These are phyloP conservation scores for Flaveria floridana DNA, from an alignment of 140 eudicot genomes.

Conservation along the genomic window DNA sequence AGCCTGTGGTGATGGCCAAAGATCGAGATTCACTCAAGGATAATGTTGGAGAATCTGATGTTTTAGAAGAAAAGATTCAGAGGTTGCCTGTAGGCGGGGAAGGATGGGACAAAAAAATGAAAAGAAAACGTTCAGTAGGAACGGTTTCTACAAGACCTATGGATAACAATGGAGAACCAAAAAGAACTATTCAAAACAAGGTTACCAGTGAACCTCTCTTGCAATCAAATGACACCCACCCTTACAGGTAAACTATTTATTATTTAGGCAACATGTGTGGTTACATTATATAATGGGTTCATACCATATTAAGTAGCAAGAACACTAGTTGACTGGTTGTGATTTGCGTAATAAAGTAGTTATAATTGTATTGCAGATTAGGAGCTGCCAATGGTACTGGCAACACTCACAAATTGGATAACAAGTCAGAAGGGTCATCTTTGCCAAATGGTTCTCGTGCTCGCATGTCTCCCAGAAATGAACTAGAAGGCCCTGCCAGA, in stretches of 20 bases:
- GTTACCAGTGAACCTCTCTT: slow-evolving; percentile 48
- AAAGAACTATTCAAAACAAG: slow-evolving; percentile 58
- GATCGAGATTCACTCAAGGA: slow-evolving; percentile 69
- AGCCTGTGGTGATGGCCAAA: slow-evolving; percentile 49
- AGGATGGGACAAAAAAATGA: slow-evolving; percentile 93
- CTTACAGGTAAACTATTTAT: slow-evolving; percentile 51
- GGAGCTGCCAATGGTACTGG: slow-evolving; percentile 57
- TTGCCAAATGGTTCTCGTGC: slow-evolving; percentile 49
- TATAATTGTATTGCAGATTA: slow-evolving; percentile 40
- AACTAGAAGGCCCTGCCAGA: slow-evolving; percentile 60
- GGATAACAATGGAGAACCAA: slow-evolving; percentile 63
- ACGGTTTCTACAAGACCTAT: slow-evolving; percentile 52
- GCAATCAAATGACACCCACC: slow-evolving; percentile 50
- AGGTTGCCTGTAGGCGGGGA: slow-evolving; percentile 80
- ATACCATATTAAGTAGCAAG: background rate
- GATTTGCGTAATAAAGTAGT: background rate
- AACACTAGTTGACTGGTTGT: background rate
- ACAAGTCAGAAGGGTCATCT: slow-evolving; percentile 56
- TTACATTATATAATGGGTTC: slow-evolving; percentile 7
- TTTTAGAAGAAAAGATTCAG: slow-evolving; percentile 66
- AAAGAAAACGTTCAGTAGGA: slow-evolving; percentile 83
- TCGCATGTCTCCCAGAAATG: slow-evolving; percentile 59
- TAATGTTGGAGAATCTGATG: slow-evolving; percentile 54
- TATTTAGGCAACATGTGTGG: background rate
- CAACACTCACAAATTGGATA: slow-evolving; percentile 49